phyloP scores from a whole-genome alignment of 2,329 filamentous ascomycete genomes.

The Monosporascus sp. region DNA sequence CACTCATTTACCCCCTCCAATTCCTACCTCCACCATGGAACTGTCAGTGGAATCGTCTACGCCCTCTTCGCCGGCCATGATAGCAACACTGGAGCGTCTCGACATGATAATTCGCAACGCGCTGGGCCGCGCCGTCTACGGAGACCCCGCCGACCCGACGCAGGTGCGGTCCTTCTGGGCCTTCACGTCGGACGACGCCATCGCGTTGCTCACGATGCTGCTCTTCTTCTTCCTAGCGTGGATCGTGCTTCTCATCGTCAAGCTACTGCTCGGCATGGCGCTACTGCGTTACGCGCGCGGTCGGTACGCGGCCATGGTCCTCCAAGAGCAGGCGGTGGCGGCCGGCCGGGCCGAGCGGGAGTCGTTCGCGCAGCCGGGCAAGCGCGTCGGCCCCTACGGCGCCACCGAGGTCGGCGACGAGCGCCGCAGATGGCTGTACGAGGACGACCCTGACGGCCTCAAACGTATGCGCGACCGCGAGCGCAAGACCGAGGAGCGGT shows the following conservation, averaged over 20 bases:
- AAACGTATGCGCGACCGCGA: slow-evolving; percentile 58
- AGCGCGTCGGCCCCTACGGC: slow-evolving; percentile 74
- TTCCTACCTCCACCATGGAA: slow-evolving; percentile 61
- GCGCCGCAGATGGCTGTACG: slow-evolving; percentile 78
- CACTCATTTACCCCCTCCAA: slow-evolving; percentile 72
- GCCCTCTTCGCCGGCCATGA: slow-evolving; percentile 66
- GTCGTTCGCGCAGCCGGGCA: slow-evolving; percentile 64
- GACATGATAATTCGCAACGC: slow-evolving; percentile 73
- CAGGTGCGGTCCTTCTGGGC: slow-evolving; percentile 40
- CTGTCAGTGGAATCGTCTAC: slow-evolving; percentile 58
- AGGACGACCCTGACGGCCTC: slow-evolving; percentile 71
- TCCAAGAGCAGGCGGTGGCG: slow-evolving; percentile 51
- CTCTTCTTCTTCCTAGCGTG: slow-evolving; percentile 82
- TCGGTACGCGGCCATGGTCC: slow-evolving; percentile 77
- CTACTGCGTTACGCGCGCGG: slow-evolving; percentile 74
- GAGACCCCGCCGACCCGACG: slow-evolving; percentile 39
- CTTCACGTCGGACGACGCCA: slow-evolving; percentile 66
- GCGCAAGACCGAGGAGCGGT: slow-evolving; percentile 56
- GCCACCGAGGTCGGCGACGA: slow-evolving; percentile 87
- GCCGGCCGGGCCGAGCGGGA: slow-evolving; percentile 44
- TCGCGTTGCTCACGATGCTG: slow-evolving; percentile 75
- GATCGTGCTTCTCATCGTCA: slow-evolving; percentile 76
- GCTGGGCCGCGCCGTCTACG: slow-evolving; percentile 68
- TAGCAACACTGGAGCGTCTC: slow-evolving; percentile 72
- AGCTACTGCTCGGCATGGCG: slow-evolving; percentile 83